Evolutionary conservation across 352 stramenopile genomes (phyloP).

Genomic region (Phytopythium kandeliae): DNA sequence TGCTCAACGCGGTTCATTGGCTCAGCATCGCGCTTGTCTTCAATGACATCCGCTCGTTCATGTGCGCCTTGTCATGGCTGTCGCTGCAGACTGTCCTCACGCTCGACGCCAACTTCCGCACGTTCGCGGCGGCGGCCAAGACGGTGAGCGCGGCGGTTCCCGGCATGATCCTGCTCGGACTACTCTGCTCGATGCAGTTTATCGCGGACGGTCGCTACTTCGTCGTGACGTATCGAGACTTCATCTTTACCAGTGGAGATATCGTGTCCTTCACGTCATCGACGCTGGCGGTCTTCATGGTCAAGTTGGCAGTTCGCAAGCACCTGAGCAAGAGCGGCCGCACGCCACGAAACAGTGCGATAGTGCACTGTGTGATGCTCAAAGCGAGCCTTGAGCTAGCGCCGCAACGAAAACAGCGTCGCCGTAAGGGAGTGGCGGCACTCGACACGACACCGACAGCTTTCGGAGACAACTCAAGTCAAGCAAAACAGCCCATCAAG

Average conservation of each 20-base stretch:
- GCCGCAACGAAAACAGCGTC: neutral
- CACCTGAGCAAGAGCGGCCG: conserved; percentile 1
- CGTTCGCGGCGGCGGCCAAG: conserved; percentile 1
- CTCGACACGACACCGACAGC: neutral
- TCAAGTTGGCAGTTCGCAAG: conserved; percentile 4
- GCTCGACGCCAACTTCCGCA: conserved; percentile 7
- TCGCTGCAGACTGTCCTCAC: neutral
- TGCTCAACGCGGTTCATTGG: conserved; percentile 2
- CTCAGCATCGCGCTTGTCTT: neutral
- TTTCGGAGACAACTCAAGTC: neutral
- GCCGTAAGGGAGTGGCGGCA: neutral
- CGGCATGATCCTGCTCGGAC: conserved; percentile 3
- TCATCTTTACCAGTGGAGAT: neutral
- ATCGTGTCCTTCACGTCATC: neutral
- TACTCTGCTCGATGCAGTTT: neutral
- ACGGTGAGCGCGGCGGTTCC: neutral
- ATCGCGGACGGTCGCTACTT: neutral
- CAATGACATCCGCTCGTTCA: conserved; percentile 5
- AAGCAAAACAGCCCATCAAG: conserved; percentile 4
- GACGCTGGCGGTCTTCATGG: conserved; percentile 4
- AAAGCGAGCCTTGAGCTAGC: neutral
- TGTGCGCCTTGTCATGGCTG: neutral
- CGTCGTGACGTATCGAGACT: neutral
- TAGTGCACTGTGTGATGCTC: conserved; percentile 3
- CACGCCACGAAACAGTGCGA: neutral